phyloP scores from a whole-genome alignment of 1,139 yeast species.

The Blastobotrys ciferrii region DNA sequence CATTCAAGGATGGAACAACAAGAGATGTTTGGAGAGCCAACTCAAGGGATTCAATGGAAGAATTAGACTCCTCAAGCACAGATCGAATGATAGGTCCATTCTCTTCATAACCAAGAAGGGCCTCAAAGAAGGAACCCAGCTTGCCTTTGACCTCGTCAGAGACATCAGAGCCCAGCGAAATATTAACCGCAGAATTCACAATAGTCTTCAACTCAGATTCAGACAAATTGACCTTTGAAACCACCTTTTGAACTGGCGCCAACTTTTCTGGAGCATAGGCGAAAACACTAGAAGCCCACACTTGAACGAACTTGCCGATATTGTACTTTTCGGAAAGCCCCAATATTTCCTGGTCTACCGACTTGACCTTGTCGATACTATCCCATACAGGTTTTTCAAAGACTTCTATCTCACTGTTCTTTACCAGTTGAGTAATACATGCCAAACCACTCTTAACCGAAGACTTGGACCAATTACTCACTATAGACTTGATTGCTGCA shows the following conservation, averaged over 20 bases:
- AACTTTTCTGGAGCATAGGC: slow-evolving; percentile 26
- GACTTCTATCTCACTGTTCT: slow-evolving; percentile 20
- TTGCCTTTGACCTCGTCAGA: slow-evolving; percentile 11
- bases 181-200: slow-evolving; percentile 14
- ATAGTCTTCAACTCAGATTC: slow-evolving; percentile 20
- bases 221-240: slow-evolving; percentile 27
- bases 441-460: slow-evolving; percentile 38
- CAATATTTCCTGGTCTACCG: slow-evolving; percentile 26
- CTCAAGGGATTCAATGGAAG: slow-evolving; percentile 59
- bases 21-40: slow-evolving; percentile 65
- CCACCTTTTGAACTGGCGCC: slow-evolving; percentile 27
- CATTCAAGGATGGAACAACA: slow-evolving; percentile 10
- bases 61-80: slow-evolving; percentile 41
- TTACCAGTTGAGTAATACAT: slow-evolving; percentile 38
- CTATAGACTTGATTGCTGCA: slow-evolving; percentile 70
- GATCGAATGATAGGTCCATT: slow-evolving; percentile 42
- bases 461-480: slow-evolving; percentile 44
- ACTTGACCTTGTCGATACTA: slow-evolving; percentile 26
- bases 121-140: slow-evolving; percentile 25
- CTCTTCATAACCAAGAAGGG: slow-evolving; percentile 40
- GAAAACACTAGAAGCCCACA: slow-evolving; percentile 31
- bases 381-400: slow-evolving; percentile 28
- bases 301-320: slow-evolving; percentile 32
- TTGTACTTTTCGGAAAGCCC: slow-evolving; percentile 31
- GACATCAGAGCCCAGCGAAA: slow-evolving; percentile 6